Evolutionary conservation across 225 moss, liverwort and hornwort genomes (phyloP).

Genomic region (Lunularia cruciata): DNA sequence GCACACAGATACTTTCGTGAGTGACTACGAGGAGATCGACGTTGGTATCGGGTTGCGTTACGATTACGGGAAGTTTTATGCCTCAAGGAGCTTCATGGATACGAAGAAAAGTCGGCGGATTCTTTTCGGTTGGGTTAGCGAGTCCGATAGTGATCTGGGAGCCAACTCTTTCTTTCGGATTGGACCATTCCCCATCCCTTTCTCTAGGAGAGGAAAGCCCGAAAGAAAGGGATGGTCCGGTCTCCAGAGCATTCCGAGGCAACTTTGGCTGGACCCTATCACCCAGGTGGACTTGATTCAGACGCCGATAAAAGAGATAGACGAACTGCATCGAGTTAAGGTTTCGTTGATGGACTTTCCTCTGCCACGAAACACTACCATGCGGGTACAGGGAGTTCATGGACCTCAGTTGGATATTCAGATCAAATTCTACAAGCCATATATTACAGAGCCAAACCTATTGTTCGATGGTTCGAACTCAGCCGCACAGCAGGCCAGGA

Average conservation of each 20-base stretch:
- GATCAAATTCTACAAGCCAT: conserved; percentile 35
- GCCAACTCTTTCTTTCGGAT: no score
- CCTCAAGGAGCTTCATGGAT: conserved; percentile 86
- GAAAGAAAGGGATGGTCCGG: conserved; percentile 86
- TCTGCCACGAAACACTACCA: conserved; percentile 22
- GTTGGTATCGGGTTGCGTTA: conserved; percentile 61
- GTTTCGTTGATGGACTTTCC: conserved; percentile 16
- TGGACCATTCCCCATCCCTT: no score
- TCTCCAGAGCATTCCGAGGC: conserved; percentile 52
- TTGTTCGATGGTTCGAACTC: conserved; percentile 33
- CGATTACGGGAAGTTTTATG: conserved; percentile 70
- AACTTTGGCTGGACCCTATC: conserved; percentile 29
- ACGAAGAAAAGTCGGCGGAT: conserved; percentile 50
- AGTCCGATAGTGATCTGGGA: conserved; percentile 57
- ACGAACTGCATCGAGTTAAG: conserved; percentile 25
- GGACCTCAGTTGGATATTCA: conserved; percentile 48
- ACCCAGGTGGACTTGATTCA: conserved; percentile 29
- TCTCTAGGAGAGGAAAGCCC: no score
- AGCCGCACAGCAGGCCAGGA: conserved; percentile 35
- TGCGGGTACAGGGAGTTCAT: conserved; percentile 22
- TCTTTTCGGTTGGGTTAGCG: conserved; percentile 83
- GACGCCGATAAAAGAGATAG: conserved; percentile 36
- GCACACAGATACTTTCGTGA: conserved; percentile 55
- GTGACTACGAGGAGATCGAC: conserved; percentile 48
- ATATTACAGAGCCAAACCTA: not conserved